A percentile compares a stretch with the other conserved stretches of the same genome.
phyloP scores from a whole-genome alignment of 441 rosid species.

The Melianthus villosus region DNA sequence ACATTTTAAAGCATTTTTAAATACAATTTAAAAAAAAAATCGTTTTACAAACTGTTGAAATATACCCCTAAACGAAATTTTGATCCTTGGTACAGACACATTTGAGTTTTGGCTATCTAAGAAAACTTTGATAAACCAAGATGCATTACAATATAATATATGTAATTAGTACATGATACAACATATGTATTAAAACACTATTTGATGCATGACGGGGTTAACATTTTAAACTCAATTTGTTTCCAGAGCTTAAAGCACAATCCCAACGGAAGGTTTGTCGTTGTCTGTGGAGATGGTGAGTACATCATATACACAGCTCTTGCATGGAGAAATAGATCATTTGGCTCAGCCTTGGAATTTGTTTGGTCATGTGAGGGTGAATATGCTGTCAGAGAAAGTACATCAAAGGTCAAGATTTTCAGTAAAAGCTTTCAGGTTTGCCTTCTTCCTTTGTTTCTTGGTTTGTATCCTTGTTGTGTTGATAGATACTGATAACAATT shows the following conservation, averaged over 20 bases:
- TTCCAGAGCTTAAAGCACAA: conserved; percentile 89
- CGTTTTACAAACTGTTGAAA: too few relatives aligned
- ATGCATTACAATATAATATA: too few relatives aligned
- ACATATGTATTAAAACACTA: too few relatives aligned
- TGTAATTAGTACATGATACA: too few relatives aligned
- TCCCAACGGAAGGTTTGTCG: conserved; percentile 94
- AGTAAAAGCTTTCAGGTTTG: conserved; percentile 87
- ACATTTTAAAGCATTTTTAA: too few relatives aligned
- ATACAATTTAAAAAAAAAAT: too few relatives aligned
- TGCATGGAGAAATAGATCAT: conserved; percentile 98
- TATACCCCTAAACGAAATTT: too few relatives aligned
- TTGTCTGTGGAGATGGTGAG: conserved; percentile 98
- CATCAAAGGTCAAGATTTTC: conserved; percentile 84
- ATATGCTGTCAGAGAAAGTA: conserved; percentile 91
- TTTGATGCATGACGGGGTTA: conserved; percentile 1
- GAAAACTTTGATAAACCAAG: too few relatives aligned
- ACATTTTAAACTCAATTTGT: too few relatives aligned
- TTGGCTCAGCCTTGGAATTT: conserved; percentile 93
- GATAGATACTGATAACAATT: too few relatives aligned
- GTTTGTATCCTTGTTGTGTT: background rate
- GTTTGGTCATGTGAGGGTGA: conserved; percentile 97
- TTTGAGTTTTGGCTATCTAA: too few relatives aligned
- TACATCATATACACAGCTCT: conserved; percentile 89
- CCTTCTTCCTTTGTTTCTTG: conserved; percentile 4
- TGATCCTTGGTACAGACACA: too few relatives aligned